A percentile compares a stretch with the other conserved stretches of the same genome.
phyloP scores from a whole-genome alignment of 2,329 filamentous ascomycete genomes.

The Hypoxylon rubiginosum region DNA sequence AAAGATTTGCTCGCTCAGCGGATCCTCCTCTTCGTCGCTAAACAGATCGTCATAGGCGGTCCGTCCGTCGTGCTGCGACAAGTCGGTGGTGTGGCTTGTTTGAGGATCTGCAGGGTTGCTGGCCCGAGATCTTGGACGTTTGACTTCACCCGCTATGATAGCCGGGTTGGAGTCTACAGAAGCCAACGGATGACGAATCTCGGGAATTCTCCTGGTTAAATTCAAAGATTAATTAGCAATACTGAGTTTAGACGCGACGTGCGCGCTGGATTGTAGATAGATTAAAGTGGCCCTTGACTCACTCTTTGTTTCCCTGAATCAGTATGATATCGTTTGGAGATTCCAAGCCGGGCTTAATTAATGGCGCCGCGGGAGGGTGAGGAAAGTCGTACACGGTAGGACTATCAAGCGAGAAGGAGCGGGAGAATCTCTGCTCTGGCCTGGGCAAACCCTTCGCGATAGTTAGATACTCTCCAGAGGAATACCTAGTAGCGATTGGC shows the following conservation, averaged over 20 bases:
- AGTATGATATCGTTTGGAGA: slow-evolving; percentile 37
- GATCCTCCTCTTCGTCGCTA: slow-evolving; percentile 55
- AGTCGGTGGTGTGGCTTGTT: slow-evolving; percentile 58
- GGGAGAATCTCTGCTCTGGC: slow-evolving; percentile 67
- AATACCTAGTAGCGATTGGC: slow-evolving; percentile 64
- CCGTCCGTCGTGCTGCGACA: slow-evolving; percentile 61
- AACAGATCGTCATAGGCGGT: slow-evolving; percentile 57
- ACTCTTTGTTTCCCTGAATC: slow-evolving; percentile 46
- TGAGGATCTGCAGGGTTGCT: slow-evolving; percentile 60
- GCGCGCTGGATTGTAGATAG: slow-evolving; percentile 46
- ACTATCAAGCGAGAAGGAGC: slow-evolving; percentile 70
- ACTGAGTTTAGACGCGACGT: slow-evolving; percentile 13
- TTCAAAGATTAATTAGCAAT: slow-evolving; percentile 45
- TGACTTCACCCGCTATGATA: slow-evolving; percentile 48
- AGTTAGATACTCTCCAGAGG: slow-evolving; percentile 56
- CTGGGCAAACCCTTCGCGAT: slow-evolving; percentile 58
- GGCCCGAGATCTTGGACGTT: slow-evolving; percentile 47
- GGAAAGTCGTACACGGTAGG: slow-evolving; percentile 73
- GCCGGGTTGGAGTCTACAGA: slow-evolving; percentile 42
- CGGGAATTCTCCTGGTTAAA: slow-evolving; percentile 48
- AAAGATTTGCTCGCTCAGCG: slow-evolving; percentile 51
- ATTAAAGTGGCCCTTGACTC: slow-evolving; percentile 51
- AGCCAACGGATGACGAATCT: slow-evolving; percentile 41
- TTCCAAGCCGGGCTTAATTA: slow-evolving; percentile 43
- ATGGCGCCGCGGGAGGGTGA: slow-evolving; percentile 40